These are phyloP conservation scores for Schizophyllum amplum DNA, from an alignment of 1,284 basidiomycete genomes.

Conservation along the genomic window DNA sequence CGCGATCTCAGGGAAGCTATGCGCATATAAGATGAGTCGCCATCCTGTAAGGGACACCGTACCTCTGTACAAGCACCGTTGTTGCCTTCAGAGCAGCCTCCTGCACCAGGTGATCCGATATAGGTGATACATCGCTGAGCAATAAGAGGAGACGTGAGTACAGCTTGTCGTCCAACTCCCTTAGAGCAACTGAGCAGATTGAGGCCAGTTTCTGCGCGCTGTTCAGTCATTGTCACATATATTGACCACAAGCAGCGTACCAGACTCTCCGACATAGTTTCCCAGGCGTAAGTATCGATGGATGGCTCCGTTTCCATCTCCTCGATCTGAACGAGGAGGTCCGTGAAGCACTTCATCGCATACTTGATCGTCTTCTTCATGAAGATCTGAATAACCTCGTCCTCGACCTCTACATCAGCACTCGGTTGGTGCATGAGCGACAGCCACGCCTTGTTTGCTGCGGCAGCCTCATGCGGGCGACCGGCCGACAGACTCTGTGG, in stretches of 20 bases:
- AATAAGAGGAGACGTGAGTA: constrained; percentile 68
- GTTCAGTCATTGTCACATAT: neutral
- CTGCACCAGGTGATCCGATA: constrained; percentile 76
- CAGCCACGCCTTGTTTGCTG: constrained; percentile 76
- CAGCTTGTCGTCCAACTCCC: constrained; percentile 63
- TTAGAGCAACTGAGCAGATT: constrained; percentile 71
- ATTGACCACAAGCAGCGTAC: constrained; percentile 28
- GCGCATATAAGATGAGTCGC: neutral
- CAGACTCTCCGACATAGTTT: constrained; percentile 80
- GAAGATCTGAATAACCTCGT: constrained; percentile 32
- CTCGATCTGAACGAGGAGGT: constrained; percentile 66
- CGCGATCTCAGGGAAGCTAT: constrained; percentile 79
- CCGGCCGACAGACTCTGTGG: constrained; percentile 19
- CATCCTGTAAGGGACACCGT: constrained; percentile 10
- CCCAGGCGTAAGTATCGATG: constrained; percentile 79
- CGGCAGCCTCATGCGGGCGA: constrained; percentile 56
- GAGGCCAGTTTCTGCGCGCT: constrained; percentile 74
- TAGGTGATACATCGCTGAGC: constrained; percentile 75
- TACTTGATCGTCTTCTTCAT: constrained; percentile 45
- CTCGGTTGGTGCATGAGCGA: constrained; percentile 50
- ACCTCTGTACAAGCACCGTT: constrained; percentile 80
- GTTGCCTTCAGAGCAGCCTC: constrained; percentile 80
- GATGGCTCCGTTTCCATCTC: constrained; percentile 73
- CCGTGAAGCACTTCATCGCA: constrained; percentile 66
- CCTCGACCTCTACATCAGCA: constrained; percentile 28